These are phyloP conservation scores for Hypoxylon subgilvum DNA, from an alignment of 495 filamentous ascomycete genomes.

Conservation along the genomic window DNA sequence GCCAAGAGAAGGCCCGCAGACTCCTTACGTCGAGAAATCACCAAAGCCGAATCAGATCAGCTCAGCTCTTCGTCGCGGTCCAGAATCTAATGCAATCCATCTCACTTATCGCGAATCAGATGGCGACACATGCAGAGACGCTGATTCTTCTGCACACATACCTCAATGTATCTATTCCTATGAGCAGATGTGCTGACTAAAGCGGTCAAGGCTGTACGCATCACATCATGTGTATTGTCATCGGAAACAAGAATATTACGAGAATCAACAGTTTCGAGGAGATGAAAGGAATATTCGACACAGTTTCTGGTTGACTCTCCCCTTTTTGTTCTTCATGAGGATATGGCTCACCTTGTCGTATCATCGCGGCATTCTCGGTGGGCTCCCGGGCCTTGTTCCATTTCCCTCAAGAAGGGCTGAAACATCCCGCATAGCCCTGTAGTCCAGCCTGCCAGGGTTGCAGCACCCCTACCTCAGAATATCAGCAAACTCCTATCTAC, in stretches of 20 bases:
- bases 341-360: constrained; percentile 18
- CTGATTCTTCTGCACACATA: constrained; percentile 4
- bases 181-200: background rate
- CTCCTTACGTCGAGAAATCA: constrained; percentile 4
- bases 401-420: constrained; percentile 28
- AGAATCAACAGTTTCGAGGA: constrained; percentile 2
- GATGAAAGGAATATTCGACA: constrained; percentile 23
- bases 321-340: constrained; percentile 7
- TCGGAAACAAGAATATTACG: constrained; percentile 1
- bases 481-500: background rate
- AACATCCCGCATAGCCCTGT: constrained; percentile 30
- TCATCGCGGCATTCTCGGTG: constrained; percentile 24
- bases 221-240: too few relatives aligned
- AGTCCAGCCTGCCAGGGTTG: background rate
- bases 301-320: constrained; percentile 7
- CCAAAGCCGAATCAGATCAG: background rate
- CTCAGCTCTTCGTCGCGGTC: too few relatives aligned
- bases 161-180: constrained; percentile 6
- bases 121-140: constrained; percentile 19
- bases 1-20: constrained; percentile 24
- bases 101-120: constrained; percentile 22
- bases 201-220: background rate
- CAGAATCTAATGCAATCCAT: background rate
- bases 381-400: constrained; percentile 14
- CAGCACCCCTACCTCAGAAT: background rate